Conservation (phyloP, 768 basidiomycete genomes). For the Piloderma croceum region DNA sequence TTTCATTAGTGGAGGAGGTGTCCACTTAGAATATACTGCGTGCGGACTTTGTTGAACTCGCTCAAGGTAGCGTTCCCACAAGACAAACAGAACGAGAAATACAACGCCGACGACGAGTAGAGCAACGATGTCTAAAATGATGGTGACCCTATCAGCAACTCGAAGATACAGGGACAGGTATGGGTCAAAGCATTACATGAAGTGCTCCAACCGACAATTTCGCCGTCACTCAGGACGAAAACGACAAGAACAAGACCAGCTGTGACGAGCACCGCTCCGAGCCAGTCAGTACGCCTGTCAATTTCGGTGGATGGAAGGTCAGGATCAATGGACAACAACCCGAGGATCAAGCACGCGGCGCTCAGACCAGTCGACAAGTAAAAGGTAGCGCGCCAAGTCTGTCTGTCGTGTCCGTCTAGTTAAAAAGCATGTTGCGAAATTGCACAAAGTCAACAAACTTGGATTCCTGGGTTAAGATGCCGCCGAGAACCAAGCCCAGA, state of each 20-base stretch:
- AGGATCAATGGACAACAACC: slow-evolving; percentile 52
- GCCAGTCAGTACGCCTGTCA: slow-evolving; percentile 64
- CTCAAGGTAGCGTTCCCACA: slow-evolving; percentile 65
- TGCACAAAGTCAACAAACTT: slow-evolving; percentile 20
- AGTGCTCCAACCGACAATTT: slow-evolving; percentile 60
- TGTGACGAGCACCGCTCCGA: slow-evolving; percentile 64
- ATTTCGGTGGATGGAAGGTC: slow-evolving; percentile 43
- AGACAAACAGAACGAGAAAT: slow-evolving; percentile 49
- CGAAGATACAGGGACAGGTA: no score
- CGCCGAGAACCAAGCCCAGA: slow-evolving; percentile 65
- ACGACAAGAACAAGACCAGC: slow-evolving; percentile 62
- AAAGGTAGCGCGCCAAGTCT: slow-evolving; percentile 64
- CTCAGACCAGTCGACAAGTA: slow-evolving; percentile 58
- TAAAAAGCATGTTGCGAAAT: no score
- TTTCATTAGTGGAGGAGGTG: slow-evolving; percentile 61
- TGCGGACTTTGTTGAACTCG: slow-evolving; percentile 11
- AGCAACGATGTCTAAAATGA: slow-evolving; percentile 77
- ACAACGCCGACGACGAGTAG: slow-evolving; percentile 58
- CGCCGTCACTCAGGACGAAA: slow-evolving; percentile 68
- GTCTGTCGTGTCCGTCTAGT: no score
- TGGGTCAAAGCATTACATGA: no score
- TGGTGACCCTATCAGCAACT: not conserved
- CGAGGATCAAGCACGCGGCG: slow-evolving; percentile 45
- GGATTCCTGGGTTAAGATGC: slow-evolving; percentile 57
- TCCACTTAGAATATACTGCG: not conserved